Conservation (phyloP, 495 filamentous ascomycete genomes). For the Tuber brumale region DNA sequence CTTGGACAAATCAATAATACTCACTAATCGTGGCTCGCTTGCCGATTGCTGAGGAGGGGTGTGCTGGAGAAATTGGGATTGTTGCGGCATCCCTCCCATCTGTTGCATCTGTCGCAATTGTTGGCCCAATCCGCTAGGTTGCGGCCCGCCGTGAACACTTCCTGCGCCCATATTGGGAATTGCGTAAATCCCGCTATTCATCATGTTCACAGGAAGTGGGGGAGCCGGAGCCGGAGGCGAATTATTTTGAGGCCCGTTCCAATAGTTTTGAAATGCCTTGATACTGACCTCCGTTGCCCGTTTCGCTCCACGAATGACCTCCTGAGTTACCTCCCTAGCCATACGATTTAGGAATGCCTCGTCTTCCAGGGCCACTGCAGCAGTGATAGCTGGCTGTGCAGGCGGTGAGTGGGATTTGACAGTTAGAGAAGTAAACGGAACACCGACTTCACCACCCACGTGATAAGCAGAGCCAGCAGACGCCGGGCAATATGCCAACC, state of each 20-base stretch:
- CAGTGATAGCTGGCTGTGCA: conserved; percentile 65
- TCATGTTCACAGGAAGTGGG: background rate
- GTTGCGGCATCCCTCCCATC: conserved; percentile 28
- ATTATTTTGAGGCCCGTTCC: conserved; percentile 49
- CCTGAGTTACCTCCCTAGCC: conserved; percentile 80
- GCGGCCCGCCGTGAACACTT: conserved; percentile 25
- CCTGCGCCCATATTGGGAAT: conserved; percentile 22
- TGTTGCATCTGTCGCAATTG: conserved; percentile 40
- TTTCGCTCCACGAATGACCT: conserved; percentile 77
- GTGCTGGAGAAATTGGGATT: conserved; percentile 32
- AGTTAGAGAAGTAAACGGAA: conserved; percentile 55
- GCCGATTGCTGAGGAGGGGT: conserved; percentile 15
- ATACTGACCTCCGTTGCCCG: conserved; percentile 81
- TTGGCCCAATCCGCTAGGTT: conserved; percentile 40
- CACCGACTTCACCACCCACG: conserved; percentile 54
- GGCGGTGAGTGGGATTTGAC: conserved; percentile 65
- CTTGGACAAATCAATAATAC: conserved; percentile 72
- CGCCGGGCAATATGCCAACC: conserved; percentile 80
- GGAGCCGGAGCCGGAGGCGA: conserved; percentile 17
- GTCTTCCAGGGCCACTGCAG: conserved; percentile 67
- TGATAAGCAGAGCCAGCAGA: conserved; percentile 61
- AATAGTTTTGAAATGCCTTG: conserved; percentile 85
- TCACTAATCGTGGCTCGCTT: conserved; percentile 71
- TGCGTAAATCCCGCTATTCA: conserved; percentile 16
- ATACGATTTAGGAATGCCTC: conserved; percentile 79